Evolutionary conservation across 441 rosid genomes (phyloP), one percentile per base, ranked within the genome.

Genomic region (Biscutella laevigata): DNA sequence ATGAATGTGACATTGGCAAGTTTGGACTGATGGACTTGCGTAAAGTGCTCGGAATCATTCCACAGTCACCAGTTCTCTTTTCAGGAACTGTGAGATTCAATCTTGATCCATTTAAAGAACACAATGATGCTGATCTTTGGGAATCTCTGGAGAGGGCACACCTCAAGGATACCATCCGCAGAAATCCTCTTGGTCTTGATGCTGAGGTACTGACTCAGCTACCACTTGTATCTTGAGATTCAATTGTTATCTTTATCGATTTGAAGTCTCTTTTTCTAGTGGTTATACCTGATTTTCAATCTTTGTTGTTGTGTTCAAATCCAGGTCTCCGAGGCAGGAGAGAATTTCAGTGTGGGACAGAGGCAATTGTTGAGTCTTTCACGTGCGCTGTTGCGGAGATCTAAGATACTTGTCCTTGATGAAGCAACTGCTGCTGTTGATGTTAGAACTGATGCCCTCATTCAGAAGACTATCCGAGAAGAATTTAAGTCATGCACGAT

Each of bases 381-480:
- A 32, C 88, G 97, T 55, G 97, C 97, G 20, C 53, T 86, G 44
- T 67, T 89, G 69, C 80, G 95, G 42, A 76, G 95, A 70, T 84
- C 97, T 5, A 86, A 89, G 80, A 86, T 89, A 65, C 94, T 89
- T 33, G 91, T 89, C 40, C 97, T 89, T 42, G 97, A 89, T 66
- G 97, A 89, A 77, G 97, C 97, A 46, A 89, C 97, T 64, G 95
- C 95, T 12, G 94, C 97, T 51, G 97, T 89, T 40, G 97, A 89
- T 59, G 97, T 89, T 35, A 79, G 97, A 64, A 89, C 97, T 0
- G 97, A 89, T 62, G 91, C 95, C 47, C 83, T 89, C 51, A 84
- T 89, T 64, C 97, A 89, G 79, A 86, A 81, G 71, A 86, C 97
- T 24, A 89, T 89, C 50, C 75, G 95, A 37, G 94, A 89, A 70